Base-by-base conservation (phyloP, 83 land plant genomes). In the Diphasiastrum complanatum region DNA sequence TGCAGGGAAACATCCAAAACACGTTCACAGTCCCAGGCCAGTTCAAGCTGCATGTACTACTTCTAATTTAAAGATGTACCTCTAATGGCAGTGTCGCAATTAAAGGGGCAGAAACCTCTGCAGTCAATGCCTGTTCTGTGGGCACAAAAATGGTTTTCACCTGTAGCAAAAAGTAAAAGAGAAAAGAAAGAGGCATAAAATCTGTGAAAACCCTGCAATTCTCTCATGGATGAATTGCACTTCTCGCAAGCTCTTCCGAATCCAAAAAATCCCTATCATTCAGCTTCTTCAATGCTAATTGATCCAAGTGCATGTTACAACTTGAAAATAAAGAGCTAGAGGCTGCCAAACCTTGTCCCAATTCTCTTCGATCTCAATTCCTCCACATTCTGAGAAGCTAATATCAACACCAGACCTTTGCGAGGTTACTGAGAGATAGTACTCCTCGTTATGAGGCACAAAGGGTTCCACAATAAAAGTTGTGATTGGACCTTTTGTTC, bases 401-500 rank as follows among this genome's bases (percentile, higher is more conserved):
- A 91, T 75, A 25, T 73, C 79, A 51, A 69, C 77, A 2, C 89
- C 89, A 49, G 86, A 84, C 62, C 93, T 82, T 1, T 91, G 89
- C 33, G 97, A 91, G 11, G 80, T 76, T 24, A 91, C 79, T 1
- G 86, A 81, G 1, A 92, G 75, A 69, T 92, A 92, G 43, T 64
- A 92, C 65, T 92, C 98, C 50, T 83, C 73, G 31, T 85, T 73
- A 47, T 88, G 98, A 3, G 98, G 98, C 12, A 92, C 74, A 65
- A 92, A 92, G 2, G 98, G 96, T 60, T 92, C 96, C 35, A 92
- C 88, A 32, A 92, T 88, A 74, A 92, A 92, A 26, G 98, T 92
- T 18, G 98, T 88, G 34, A 92, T 85, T 5, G 98, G 95, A 47
- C 81, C 98, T 59, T 78, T 85, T 67, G 91, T 79, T 11, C 91